Evolutionary conservation across 441 rosid species (phyloP), one percentile per base, ranked within the genome.

Genomic region (Oxalis stricta): DNA sequence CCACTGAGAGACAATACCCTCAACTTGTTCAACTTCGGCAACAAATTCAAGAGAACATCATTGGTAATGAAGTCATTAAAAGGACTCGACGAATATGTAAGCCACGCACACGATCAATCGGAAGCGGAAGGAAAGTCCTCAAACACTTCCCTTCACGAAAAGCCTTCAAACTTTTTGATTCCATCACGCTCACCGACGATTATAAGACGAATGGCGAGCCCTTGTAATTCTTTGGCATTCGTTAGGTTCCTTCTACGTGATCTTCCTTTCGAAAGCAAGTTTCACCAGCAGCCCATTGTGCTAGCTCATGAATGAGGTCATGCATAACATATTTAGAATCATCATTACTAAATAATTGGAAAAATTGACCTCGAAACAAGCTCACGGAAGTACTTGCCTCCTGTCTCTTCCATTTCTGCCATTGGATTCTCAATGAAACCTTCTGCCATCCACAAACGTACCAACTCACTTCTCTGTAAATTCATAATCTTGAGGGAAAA

Each of bases 241-340:
- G n/a, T n/a, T n/a, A n/a, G n/a, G n/a, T 4, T 14, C 5, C 39
- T 4, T 40, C 7, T 10, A 22, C 15, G 7, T 43, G 18, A 23
- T 22, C 16, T 9, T 18, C 33, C 33, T 26, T 5, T 12, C 29
- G 26, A 35, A 42, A 35, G 35, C 49, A 41, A 11, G 18, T n/a
- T 7, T 50, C 31, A 13, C 55, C 55, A 17, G 55, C 55, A 39
- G 21, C 40, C 46, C 41, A 35, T 28, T 42, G 49, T 18, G 57
- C 57, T 43, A 52, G 29, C 33, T 52, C 56, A n/a, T 52, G 30
- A 10, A 50, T 32, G 23, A 39, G 46, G 35, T 50, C 53, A 37
- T 50, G 55, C 55, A 38, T 38, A 9, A 37, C 1, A 14, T 24
- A 48, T 12, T 24, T 14, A 10, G 55, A 40, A 8, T 40, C 20